A percentile compares a stretch with the other conserved stretches of the same genome.
Evolutionary conservation across 352 stramenopile species (phyloP).

Genomic region (Phytopythium aichiense): DNA sequence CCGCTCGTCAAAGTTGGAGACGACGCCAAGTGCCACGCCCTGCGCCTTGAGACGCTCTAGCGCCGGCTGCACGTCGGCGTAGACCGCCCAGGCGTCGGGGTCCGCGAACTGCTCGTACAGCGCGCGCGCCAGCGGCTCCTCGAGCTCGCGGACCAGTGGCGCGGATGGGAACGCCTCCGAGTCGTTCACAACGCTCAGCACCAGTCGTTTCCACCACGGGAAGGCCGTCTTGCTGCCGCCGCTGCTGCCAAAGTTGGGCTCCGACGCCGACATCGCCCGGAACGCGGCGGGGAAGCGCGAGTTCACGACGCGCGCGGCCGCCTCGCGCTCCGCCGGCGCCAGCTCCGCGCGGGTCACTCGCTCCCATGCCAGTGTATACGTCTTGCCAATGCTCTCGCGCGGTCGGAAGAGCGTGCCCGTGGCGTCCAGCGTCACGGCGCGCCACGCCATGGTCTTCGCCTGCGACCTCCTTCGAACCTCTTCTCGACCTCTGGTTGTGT

Average conservation of each 20-base stretch:
- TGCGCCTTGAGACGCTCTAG: constrained; percentile 29
- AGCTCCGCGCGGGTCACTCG: constrained; percentile 20
- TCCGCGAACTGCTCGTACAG: constrained; percentile 55
- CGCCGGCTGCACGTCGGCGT: constrained; percentile 35
- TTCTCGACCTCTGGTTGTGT: background rate
- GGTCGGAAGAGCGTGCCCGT: constrained; percentile 67
- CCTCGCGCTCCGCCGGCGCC: constrained; percentile 15
- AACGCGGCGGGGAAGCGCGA: constrained; percentile 43
- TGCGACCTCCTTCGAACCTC: background rate
- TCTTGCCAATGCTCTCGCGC: constrained; percentile 35
- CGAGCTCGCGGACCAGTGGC: constrained; percentile 9
- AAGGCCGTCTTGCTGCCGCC: constrained; percentile 17
- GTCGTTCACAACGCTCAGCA: constrained; percentile 37
- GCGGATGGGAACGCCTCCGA: constrained; percentile 12
- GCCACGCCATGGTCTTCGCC: background rate
- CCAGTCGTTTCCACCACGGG: constrained; percentile 54
- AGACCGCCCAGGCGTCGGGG: constrained; percentile 56
- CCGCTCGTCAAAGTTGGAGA: constrained; percentile 82
- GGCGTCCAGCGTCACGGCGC: constrained; percentile 57
- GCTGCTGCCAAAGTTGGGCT: constrained; percentile 50
- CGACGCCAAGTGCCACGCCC: constrained; percentile 42
- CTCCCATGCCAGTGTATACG: constrained; percentile 50
- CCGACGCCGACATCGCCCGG: constrained; percentile 10
- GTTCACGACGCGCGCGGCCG: constrained; percentile 20
- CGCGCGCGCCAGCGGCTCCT: constrained; percentile 32